Base-by-base conservation (phyloP, 2,329 filamentous ascomycete genomes). In the Pseudogymnoascus sp. region DNA sequence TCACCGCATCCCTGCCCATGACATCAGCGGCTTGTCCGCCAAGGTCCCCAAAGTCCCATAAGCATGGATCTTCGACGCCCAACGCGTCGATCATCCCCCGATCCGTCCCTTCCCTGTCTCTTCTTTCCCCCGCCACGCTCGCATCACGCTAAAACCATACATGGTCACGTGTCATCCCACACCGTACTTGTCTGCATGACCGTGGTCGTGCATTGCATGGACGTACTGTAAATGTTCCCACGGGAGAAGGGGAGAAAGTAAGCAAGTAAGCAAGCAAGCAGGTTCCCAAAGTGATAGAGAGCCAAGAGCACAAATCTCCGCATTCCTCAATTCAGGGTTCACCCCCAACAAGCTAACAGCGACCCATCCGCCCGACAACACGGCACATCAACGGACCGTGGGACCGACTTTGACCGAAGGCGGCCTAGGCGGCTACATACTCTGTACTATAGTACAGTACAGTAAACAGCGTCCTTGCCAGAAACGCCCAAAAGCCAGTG, bases 1-100 rank as follows among this genome's bases (percentile, higher is more conserved):
- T 53, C 47, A 53, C 28, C 28, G 11, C 9, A 53, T 53, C 47
- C 47, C 47, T 53, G 47, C 15, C 15, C 15, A 53, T 53, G 47
- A 53, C 47, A 53, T 53, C 47, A 53, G 47, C 28, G 47, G 47
- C 47, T 53, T 53, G 47, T 6, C 41, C 25, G 47, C 47, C 47
- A 53, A 53, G 47, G 3, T 33, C 28, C 15, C 47, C 25, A n/a
- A 11, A 53, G 47, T 33, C 47, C 47, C 47, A 53, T 20, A 53
- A 33, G 47, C 47, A 53, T 53, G 28, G 47, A 33, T 53, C 47
- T 33, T 4, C 47, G 15, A 53, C 47, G 47, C 47, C 28, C n/a
- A 53, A 53, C 1, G 4, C 6, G 47, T 15, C 15, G 47, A 53
- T 53, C 47, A 35, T 33, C 6, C 2, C 37, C 57, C 33, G 15